Conservation (phyloP, 495 filamentous ascomycete genomes). For the Tuber magnatum region DNA sequence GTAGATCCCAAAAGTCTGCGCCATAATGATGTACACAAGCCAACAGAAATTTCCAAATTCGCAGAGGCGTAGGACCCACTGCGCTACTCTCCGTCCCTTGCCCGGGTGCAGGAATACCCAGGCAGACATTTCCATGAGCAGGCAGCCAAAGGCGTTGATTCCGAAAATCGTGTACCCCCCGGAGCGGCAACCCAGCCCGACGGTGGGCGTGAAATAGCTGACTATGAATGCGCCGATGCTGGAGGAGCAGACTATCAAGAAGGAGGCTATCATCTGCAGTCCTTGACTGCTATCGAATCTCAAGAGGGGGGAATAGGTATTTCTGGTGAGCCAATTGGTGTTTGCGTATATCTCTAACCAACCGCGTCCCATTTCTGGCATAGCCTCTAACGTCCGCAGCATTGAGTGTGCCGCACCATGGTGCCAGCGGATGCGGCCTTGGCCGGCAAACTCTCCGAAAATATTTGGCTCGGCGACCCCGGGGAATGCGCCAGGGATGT, state of each 20-base stretch:
- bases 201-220: slow-evolving; percentile 46
- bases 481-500: not conserved
- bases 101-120: slow-evolving; percentile 1
- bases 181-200: slow-evolving; percentile 49
- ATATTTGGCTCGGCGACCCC: slow-evolving; percentile 28
- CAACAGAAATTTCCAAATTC: slow-evolving; percentile 23
- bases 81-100: not conserved
- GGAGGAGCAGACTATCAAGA: slow-evolving; percentile 41
- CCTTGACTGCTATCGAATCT: slow-evolving; percentile 45
- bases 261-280: slow-evolving; percentile 44
- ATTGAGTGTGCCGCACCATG: slow-evolving; percentile 47
- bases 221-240: slow-evolving; percentile 44
- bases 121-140: slow-evolving; percentile 34
- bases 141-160: slow-evolving; percentile 33
- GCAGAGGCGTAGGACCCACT: slow-evolving; percentile 1
- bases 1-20: slow-evolving; percentile 26
- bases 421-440: slow-evolving; percentile 47
- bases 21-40: slow-evolving; percentile 18
- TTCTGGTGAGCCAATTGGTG: not conserved
- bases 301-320: not conserved
- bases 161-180: slow-evolving; percentile 48
- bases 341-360: slow-evolving; percentile 7
- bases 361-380: not conserved
- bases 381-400: slow-evolving; percentile 43
- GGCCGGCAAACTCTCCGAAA: slow-evolving; percentile 46